Evolutionary conservation across 768 basidiomycete genomes (phyloP), one percentile per base, ranked within the genome.

Genomic region (Suillus discolor): DNA sequence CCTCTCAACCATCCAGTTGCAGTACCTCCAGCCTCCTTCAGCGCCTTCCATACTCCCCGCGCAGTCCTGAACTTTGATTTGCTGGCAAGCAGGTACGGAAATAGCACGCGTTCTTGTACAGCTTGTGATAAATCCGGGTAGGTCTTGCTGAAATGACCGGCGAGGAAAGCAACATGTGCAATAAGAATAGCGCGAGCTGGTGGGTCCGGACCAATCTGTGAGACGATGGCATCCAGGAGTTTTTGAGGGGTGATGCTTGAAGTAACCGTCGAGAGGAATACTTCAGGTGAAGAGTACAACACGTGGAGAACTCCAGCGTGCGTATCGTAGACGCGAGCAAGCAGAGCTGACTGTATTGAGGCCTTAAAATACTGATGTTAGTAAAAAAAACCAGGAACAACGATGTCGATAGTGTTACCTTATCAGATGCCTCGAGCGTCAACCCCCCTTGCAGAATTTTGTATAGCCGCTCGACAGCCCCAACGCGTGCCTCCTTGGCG

Each of bases 21-120:
- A 62, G 66, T 69, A 64, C 75, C 68, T n/a, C 67, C 68, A 60
- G 73, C 59, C 15, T 81, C 81, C n/a, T 71, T 74, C 64, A 95
- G 72, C n/a, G 84, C 75, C 63, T 88, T 88, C 94, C 94, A 96
- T 0, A 88, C 85, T n/a, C 83, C 73, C 25, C 85, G 82, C 0
- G 87, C 82, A 0, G 86, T 90, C 72, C 87, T 89, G 66, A 89
- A 84, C 61, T 89, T 83, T 3, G 89, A 77, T 71, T 91, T 93
- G 8, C 92, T 89, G 69, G 86, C 89, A 18, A 96, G 74, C 53
- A 96, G 77, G 71, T 87, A 86, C 0, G 94, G 91, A 72, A 94
- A 91, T 62, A 96, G 75, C 1, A 89, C 72, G 39, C 79, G 77
- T 67, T 85, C 79, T 66, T 87, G 85, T 31, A 84, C 73, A 36